Percentiles rank a stretch among this genome's conserved stretches.
These are phyloP conservation scores for Triglochin maritima DNA, from an alignment of 106 monocot species.

Conservation along the genomic window DNA sequence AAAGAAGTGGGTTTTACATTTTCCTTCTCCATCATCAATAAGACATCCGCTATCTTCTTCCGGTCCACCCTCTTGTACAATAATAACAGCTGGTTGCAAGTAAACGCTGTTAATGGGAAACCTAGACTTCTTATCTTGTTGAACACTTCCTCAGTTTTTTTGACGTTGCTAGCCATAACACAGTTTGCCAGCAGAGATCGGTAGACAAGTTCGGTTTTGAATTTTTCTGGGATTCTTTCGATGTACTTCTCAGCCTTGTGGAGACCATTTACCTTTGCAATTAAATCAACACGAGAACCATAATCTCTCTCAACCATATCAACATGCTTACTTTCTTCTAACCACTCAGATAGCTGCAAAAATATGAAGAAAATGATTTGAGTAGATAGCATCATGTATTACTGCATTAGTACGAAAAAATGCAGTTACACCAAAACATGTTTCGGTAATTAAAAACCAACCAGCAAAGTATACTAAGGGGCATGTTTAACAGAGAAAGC, in stretches of 20 bases:
- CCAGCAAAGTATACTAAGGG: background rate
- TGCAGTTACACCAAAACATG: background rate
- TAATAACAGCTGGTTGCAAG: constrained; percentile 57
- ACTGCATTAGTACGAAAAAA: background rate
- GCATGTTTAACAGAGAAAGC: background rate
- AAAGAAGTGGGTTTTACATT: constrained; percentile 50
- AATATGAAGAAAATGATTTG: background rate
- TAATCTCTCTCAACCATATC: constrained; percentile 53
- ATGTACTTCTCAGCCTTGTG: constrained; percentile 53
- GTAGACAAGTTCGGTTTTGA: constrained; percentile 52
- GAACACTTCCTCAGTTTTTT: constrained; percentile 71
- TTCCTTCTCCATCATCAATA: constrained; percentile 67
- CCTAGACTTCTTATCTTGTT: constrained; percentile 48
- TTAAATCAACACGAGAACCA: constrained; percentile 52
- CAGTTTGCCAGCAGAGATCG: constrained; percentile 55
- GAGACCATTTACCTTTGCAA: constrained; percentile 57
- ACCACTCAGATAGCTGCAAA: constrained; percentile 44
- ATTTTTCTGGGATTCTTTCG: constrained; percentile 42
- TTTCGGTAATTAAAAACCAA: background rate
- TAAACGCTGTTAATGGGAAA: constrained; percentile 43
- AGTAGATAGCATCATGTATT: background rate
- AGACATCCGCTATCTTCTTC: constrained; percentile 52
- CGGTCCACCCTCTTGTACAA: constrained; percentile 43
- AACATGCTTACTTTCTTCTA: constrained; percentile 35
- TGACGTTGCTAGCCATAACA: constrained; percentile 30